Evolutionary conservation across 169 alveolate genomes (phyloP).

Genomic region (Cryptosporidium canis): DNA sequence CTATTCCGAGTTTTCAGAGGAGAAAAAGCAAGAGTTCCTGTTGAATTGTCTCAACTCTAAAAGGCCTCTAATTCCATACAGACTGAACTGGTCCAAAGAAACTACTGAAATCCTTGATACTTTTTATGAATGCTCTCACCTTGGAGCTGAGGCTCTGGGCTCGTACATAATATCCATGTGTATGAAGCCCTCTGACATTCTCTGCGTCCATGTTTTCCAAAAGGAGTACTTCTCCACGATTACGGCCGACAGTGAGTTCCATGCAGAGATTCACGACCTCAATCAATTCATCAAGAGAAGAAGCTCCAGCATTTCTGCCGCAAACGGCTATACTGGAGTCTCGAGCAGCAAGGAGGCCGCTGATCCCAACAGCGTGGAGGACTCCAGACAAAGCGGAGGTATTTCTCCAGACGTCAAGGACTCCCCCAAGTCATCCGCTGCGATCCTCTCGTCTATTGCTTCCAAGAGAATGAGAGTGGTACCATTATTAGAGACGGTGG

Average conservation of each 20-base stretch:
- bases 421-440: slow-evolving; percentile 65
- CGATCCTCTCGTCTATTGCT: slow-evolving; percentile 50
- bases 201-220: slow-evolving; percentile 81
- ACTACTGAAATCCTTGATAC: slow-evolving; percentile 79
- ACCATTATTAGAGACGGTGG: slow-evolving; percentile 85
- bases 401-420: not conserved
- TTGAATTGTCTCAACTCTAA: slow-evolving; percentile 75
- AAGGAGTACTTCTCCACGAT: slow-evolving; percentile 69
- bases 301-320: not conserved
- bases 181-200: slow-evolving; percentile 82
- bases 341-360: not conserved
- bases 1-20: slow-evolving; percentile 79
- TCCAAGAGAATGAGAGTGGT: slow-evolving; percentile 78
- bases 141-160: slow-evolving; percentile 83
- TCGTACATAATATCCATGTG: slow-evolving; percentile 87
- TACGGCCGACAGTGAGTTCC: slow-evolving; percentile 64
- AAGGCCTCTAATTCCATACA: slow-evolving; percentile 79
- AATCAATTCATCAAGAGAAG: slow-evolving; percentile 39
- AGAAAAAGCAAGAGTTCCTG: slow-evolving; percentile 75
- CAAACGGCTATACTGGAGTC: not conserved
- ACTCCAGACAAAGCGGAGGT: not conserved
- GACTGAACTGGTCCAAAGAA: slow-evolving; percentile 78
- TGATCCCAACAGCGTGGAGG: not conserved
- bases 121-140: slow-evolving; percentile 79
- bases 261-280: slow-evolving; percentile 46